Base-by-base conservation (phyloP, 768 basidiomycete species). In the Psilocybe subaeruginosa region DNA sequence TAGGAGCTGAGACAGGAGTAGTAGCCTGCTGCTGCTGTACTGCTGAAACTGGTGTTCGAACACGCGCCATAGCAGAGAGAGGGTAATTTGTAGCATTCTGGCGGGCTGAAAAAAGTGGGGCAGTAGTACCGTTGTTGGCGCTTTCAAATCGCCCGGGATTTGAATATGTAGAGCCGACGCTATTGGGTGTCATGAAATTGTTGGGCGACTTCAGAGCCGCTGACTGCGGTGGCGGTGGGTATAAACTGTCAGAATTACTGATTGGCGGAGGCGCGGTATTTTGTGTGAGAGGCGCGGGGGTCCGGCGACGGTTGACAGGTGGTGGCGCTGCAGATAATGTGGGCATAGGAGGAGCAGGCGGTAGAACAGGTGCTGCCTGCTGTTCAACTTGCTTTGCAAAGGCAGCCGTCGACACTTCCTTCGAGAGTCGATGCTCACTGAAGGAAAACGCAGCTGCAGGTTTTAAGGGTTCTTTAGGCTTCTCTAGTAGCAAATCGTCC, bases 401-500 rank as follows among this genome's bases (percentile, higher is more conserved):
- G 45, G 54, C 43, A 1, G 62, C 62, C 3, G 67, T 54, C 31
- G 61, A 59, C 35, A 68, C 63, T 12, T 73, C 76, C 64, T 71
- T 73, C 27, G 74, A 74, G 58, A 70, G 55, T 60, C 69, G 70
- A 60, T 76, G 75, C 58, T 69, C 68, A 17, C 69, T 68, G 65
- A 73, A 74, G 17, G 71, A 68, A 56, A 81, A 71, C 31, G 74
- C 64, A 3, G 70, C 63, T 29, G 74, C 67, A 9, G 68, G 33
- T 53, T 72, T 70, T 11, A 62, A 43, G 16, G 59, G 64, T 51
- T 77, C 69, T 66, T 82, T 83, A 1, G 85, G 83, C 19, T 79
- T 74, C 56, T 82, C 81, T 11, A 80, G 74, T 1, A 93, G 80
- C 3, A 91, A 77, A n/a, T 83, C 81, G 35, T 93, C 88, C n/a